Percentiles rank a stretch among this genome's conserved stretches.
These are phyloP conservation scores for Lentinula aciculospora DNA, from an alignment of 768 basidiomycete genomes.

Conservation along the genomic window DNA sequence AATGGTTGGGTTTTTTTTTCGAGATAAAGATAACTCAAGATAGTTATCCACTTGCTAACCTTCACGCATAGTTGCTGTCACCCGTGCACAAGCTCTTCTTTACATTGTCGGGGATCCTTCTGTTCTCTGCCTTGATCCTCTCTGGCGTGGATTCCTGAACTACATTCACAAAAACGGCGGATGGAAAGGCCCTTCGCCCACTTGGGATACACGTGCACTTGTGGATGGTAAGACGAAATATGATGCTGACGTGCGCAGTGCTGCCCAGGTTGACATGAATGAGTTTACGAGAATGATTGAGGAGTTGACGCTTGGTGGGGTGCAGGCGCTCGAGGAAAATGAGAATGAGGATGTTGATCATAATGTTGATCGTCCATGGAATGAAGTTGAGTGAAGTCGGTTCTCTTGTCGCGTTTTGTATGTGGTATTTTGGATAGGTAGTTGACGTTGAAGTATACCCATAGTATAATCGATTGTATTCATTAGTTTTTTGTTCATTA, in stretches of 20 bases:
- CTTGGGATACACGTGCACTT: constrained; percentile 29
- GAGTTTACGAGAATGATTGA: constrained; percentile 28
- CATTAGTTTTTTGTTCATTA: too few species aligned
- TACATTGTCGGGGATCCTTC: constrained; percentile 58
- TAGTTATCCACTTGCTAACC: not conserved
- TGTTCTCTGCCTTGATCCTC: constrained; percentile 49
- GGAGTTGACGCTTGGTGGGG: constrained; percentile 21
- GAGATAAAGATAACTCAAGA: not conserved
- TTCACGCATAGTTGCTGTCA: constrained; percentile 48
- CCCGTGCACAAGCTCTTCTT: constrained; percentile 58
- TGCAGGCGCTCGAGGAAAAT: constrained; percentile 3
- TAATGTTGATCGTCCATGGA: constrained; percentile 16
- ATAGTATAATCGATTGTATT: too few species aligned
- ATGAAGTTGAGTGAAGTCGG: constrained; percentile 15
- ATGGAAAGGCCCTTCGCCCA: constrained; percentile 39
- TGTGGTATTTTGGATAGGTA: not conserved
- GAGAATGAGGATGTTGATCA: constrained; percentile 7
- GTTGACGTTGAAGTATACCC: too few species aligned
- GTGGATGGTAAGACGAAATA: constrained; percentile 29
- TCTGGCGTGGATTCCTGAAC: constrained; percentile 59
- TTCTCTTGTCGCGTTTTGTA: too few species aligned
- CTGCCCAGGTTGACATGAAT: constrained; percentile 28
- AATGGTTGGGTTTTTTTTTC: constrained; percentile 49
- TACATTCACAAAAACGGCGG: constrained; percentile 45
- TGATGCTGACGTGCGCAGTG: constrained; percentile 22